These are phyloP conservation scores for Cercospora sesami DNA, from an alignment of 2,329 filamentous ascomycete genomes.

Conservation along the genomic window DNA sequence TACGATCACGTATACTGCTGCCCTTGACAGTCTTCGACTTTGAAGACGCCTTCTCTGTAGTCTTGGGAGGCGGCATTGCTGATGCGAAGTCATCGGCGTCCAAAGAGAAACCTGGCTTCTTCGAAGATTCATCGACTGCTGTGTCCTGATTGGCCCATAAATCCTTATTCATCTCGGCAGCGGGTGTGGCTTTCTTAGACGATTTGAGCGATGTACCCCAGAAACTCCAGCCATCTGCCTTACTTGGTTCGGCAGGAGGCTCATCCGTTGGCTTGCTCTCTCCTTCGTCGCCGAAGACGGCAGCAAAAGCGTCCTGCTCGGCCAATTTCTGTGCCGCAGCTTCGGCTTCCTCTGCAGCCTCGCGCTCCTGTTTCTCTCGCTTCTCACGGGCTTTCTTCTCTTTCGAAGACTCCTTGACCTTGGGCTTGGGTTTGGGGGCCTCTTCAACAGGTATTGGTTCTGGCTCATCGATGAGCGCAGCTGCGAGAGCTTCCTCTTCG, in stretches of 20 bases:
- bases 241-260: conserved; percentile 29
- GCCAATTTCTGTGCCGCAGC: conserved; percentile 34
- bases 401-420: neutral
- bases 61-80: conserved; percentile 45
- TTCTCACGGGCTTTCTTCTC: neutral
- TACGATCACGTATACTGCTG: conserved; percentile 54
- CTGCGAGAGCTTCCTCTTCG: neutral
- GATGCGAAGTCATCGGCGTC: conserved; percentile 43
- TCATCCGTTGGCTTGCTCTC: conserved; percentile 35
- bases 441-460: neutral
- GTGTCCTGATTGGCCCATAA: conserved; percentile 46
- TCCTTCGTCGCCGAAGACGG: conserved; percentile 39
- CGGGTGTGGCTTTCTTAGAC: conserved; percentile 43
- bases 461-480: neutral
- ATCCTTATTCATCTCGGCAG: conserved; percentile 37
- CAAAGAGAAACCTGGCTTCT: conserved; percentile 47
- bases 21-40: conserved; percentile 48
- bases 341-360: neutral
- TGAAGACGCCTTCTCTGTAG: conserved; percentile 43
- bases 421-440: neutral
- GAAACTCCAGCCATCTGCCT: conserved; percentile 44
- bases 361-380: neutral
- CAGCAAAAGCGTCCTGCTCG: conserved; percentile 41
- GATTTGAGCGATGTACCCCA: conserved; percentile 50
- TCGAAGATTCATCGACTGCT: conserved; percentile 41